Evolutionary conservation across 306 rosid species (phyloP).

Genomic region (Calophaca sinica): DNA sequence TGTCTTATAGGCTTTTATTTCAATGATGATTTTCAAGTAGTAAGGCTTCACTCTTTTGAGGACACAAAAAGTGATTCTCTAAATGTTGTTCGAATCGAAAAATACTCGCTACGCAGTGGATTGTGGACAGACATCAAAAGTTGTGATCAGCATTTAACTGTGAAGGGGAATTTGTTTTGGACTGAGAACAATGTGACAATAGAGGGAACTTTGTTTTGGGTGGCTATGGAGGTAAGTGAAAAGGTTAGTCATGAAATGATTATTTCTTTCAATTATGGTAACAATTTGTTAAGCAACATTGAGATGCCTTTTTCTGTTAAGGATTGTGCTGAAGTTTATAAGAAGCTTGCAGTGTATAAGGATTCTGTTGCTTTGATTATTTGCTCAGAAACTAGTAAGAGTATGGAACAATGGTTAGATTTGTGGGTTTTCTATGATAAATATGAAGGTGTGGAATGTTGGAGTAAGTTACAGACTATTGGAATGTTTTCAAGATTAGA

Average conservation of each 20-base stretch:
- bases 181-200: constrained; percentile 42
- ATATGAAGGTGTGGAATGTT: constrained; percentile 29
- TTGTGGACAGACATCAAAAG: constrained; percentile 43
- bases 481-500: constrained; percentile 27
- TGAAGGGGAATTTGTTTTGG: constrained; percentile 47
- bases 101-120: constrained; percentile 14
- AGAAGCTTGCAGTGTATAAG: constrained; percentile 36
- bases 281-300: constrained; percentile 11
- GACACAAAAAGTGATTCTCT: constrained; percentile 9
- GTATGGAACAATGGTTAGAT: constrained; percentile 29
- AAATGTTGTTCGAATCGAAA: constrained; percentile 27
- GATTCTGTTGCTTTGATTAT: constrained; percentile 37
- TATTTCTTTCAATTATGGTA: constrained; percentile 28
- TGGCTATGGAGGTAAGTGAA: constrained; percentile 45
- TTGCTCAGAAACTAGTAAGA: constrained; percentile 14
- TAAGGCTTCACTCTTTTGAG: constrained; percentile 42
- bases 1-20: constrained; percentile 46
- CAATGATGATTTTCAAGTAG: constrained; percentile 36
- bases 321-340: constrained; percentile 31
- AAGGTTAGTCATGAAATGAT: constrained; percentile 33
- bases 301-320: not conserved
- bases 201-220: constrained; percentile 40
- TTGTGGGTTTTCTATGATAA: constrained; percentile 45
- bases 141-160: constrained; percentile 10
- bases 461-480: constrained; percentile 19